Base-by-base conservation (phyloP, 2,329 filamentous ascomycete species). In the Dryadomyces quercus-mongolicae region DNA sequence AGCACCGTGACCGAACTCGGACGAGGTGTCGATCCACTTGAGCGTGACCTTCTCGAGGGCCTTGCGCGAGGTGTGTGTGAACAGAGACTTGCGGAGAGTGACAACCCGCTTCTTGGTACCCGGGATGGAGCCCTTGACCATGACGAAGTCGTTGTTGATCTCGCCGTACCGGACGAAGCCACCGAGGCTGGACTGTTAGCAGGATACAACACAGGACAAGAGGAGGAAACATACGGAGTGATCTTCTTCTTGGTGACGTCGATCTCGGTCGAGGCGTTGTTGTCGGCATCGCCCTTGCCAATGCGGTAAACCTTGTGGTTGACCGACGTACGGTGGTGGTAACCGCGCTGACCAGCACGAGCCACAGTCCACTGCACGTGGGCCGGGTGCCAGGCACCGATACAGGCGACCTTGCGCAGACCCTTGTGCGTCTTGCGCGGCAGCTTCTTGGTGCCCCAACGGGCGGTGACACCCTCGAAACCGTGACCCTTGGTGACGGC, bases 281-380 rank as follows among this genome's bases (percentile, higher is more conserved):
- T 85, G 71, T 93, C 89, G 68, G 93, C 88, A 63, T 81, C 80
- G 67, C 82, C 92, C 85, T 93, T 94, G 71, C 92, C 93, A 66
- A 98, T 88, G 65, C 93, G 89, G 88, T 97, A 98, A 72, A 98
- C 77, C 88, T 98, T 98, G 89, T 98, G 93, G 88, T 98, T 98
- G 81, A 93, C 88, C 62, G 93, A 97, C 70, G 93, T 98, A 86
- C 93, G 91, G 81, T 98, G 93, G 76, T 98, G 93, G 86, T 98
- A 98, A 82, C 93, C 93, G 76, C 85, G 84, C 81, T 98, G 93
- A 95, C 93, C 93, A 63, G 93, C 93, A 87, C 93, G 93, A 72
- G 92, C 93, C 80, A 98, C 93, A 74, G 93, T 98, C 93, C 93
- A 98, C 82, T 98, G 93, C 76, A 98, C 93, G 89, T 98, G 93